A percentile compares a stretch with the other conserved stretches of the same genome.
phyloP scores from a whole-genome alignment of 345 rosid species.

The Brassica rapa region DNA sequence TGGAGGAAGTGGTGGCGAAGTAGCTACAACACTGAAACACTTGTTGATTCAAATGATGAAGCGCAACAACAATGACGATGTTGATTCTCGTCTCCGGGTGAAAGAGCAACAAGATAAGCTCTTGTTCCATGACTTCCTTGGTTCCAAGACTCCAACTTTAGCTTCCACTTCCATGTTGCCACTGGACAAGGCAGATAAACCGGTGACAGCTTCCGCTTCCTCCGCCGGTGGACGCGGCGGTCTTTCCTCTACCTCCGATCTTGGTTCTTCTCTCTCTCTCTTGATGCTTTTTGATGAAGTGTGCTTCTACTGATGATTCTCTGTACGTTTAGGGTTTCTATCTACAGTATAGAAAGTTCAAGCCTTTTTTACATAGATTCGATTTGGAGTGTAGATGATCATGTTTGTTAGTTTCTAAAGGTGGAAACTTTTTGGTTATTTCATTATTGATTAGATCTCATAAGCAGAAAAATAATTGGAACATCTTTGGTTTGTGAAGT shows the following conservation, averaged over 20 bases:
- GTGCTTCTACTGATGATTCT: slow-evolving; percentile 15
- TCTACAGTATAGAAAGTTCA: slow-evolving; percentile 14
- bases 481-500: slow-evolving; percentile 26
- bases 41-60: slow-evolving; percentile 46
- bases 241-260: slow-evolving; percentile 58
- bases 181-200: slow-evolving; percentile 29
- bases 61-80: slow-evolving; percentile 40
- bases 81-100: slow-evolving; percentile 29
- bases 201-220: slow-evolving; percentile 53
- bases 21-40: slow-evolving; percentile 47
- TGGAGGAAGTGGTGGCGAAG: slow-evolving; percentile 48
- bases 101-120: slow-evolving; percentile 54
- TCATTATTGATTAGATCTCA: slow-evolving; percentile 2
- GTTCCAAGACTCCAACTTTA: slow-evolving; percentile 57
- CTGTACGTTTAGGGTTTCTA: slow-evolving; percentile 17
- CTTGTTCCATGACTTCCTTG: slow-evolving; percentile 88
- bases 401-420: slow-evolving; percentile 15
- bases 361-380: slow-evolving; percentile 9
- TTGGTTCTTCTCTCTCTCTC: slow-evolving; percentile 46
- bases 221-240: slow-evolving; percentile 18
- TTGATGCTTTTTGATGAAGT: slow-evolving; percentile 4
- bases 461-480: slow-evolving; percentile 1
- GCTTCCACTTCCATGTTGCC: slow-evolving; percentile 43
- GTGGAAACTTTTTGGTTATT: neutral
- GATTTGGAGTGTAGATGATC: slow-evolving; percentile 19